Evolutionary conservation across 2,329 filamentous ascomycete species (phyloP).

Genomic region (Botrytis aclada): DNA sequence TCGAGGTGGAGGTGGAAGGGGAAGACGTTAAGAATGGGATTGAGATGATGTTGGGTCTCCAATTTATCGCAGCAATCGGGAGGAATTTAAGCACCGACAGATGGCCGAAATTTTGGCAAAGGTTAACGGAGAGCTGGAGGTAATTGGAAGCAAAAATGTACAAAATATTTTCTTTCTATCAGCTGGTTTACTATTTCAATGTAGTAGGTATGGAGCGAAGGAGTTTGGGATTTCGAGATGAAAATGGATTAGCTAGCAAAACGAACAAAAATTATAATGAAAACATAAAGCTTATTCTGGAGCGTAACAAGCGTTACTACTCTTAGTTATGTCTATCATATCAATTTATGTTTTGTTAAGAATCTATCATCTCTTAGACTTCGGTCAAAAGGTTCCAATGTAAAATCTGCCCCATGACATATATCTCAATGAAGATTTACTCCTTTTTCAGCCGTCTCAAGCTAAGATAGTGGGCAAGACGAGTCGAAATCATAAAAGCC

Average conservation of each 20-base stretch:
- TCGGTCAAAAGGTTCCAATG: background rate
- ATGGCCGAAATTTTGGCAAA: background rate
- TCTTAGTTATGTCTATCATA: background rate
- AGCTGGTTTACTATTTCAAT: background rate
- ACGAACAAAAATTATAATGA: background rate
- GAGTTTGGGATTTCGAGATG: background rate
- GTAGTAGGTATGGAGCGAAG: constrained; percentile 9
- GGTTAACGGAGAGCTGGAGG: background rate
- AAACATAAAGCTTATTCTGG: background rate
- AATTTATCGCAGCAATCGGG: background rate
- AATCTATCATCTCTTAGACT: background rate
- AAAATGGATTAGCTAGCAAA: background rate
- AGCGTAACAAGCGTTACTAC: background rate
- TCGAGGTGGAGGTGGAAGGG: constrained; percentile 23
- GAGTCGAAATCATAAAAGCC: background rate
- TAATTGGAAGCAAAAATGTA: background rate
- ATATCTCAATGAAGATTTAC: background rate
- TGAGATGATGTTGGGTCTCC: background rate
- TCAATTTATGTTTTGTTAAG: background rate
- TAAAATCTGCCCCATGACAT: background rate
- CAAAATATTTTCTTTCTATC: background rate
- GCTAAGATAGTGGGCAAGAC: background rate
- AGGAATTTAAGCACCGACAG: background rate
- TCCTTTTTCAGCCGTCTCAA: background rate
- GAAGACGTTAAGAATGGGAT: background rate